Evolutionary conservation across 2,329 filamentous ascomycete species (phyloP).

Genomic region (Diplodia mutila): DNA sequence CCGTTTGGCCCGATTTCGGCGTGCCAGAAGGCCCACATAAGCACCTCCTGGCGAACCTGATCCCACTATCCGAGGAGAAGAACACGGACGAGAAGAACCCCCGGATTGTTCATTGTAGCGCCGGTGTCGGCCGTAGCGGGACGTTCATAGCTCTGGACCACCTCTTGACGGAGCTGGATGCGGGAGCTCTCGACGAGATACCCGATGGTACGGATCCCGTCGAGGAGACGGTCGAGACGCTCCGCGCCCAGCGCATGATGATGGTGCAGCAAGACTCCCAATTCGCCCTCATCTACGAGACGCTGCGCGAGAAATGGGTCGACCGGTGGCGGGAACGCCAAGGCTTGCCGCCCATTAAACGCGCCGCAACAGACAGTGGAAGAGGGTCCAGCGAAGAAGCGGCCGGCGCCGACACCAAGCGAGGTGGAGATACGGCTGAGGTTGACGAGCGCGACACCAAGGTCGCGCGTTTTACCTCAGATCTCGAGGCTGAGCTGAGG

Average conservation of each 20-base stretch:
- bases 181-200: constrained; percentile 63
- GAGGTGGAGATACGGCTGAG: not conserved
- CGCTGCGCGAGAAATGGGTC: constrained; percentile 74
- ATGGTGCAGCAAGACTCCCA: constrained; percentile 94
- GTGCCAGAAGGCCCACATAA: constrained; percentile 73
- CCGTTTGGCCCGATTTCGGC: constrained; percentile 86
- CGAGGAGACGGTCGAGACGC: constrained; percentile 74
- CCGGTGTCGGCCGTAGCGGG: constrained; percentile 89
- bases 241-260: constrained; percentile 85
- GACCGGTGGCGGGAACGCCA: constrained; percentile 49
- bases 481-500: constrained; percentile 21
- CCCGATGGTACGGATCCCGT: constrained; percentile 67
- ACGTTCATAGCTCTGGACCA: constrained; percentile 98
- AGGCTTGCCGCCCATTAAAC: constrained; percentile 14
- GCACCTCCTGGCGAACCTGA: constrained; percentile 68
- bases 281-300: constrained; percentile 86
- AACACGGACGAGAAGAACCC: constrained; percentile 47
- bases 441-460: constrained; percentile 19
- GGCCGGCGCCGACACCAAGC: not conserved
- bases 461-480: constrained; percentile 15
- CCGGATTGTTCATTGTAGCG: constrained; percentile 73
- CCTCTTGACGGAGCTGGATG: constrained; percentile 78
- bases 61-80: constrained; percentile 67
- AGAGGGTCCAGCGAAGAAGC: not conserved
- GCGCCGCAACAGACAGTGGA: no score